A percentile compares a stretch with the other conserved stretches of the same genome.
Evolutionary conservation across 352 stramenopile species (phyloP).

Genomic region (Phytophthora kernoviae): DNA sequence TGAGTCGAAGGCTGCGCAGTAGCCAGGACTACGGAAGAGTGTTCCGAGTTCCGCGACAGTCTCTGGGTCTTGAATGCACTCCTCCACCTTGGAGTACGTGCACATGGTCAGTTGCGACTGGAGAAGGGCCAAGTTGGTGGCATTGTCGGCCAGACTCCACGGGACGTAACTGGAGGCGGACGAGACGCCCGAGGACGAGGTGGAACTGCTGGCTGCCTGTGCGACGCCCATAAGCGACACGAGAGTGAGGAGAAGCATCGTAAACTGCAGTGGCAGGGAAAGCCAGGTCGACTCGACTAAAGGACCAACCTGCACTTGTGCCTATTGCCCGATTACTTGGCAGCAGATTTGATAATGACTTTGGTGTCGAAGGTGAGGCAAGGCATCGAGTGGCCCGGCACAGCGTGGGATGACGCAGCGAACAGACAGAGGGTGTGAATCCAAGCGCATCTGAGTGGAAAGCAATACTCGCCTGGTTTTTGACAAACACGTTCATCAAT

Average conservation of each 20-base stretch:
- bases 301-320: constrained; percentile 8
- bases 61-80: constrained; percentile 54
- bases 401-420: constrained; percentile 3
- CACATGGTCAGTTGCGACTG: constrained; percentile 53
- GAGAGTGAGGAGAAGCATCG: constrained; percentile 17
- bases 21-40: constrained; percentile 43
- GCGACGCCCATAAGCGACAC: constrained; percentile 17
- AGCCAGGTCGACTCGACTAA: constrained; percentile 11
- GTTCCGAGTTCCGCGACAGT: constrained; percentile 39
- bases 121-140: constrained; percentile 32
- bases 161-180: constrained; percentile 36
- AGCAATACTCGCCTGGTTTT: too few relatives aligned
- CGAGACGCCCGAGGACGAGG: constrained; percentile 9
- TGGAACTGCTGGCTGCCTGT: constrained; percentile 15
- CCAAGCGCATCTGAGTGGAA: constrained; percentile 10
- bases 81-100: constrained; percentile 63
- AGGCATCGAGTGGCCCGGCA: not conserved
- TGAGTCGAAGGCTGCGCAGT: constrained; percentile 59
- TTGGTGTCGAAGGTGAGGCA: not conserved
- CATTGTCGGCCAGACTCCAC: constrained; percentile 49
- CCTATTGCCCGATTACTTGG: too few relatives aligned
- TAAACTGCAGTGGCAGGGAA: constrained; percentile 3
- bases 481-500: too few relatives aligned
- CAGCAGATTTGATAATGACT: constrained; percentile 26
- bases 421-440: constrained; percentile 25